A percentile compares a stretch with the other conserved stretches of the same genome.
Evolutionary conservation across 768 basidiomycete genomes (phyloP).

Genomic region (Tylopilus subfusipes): DNA sequence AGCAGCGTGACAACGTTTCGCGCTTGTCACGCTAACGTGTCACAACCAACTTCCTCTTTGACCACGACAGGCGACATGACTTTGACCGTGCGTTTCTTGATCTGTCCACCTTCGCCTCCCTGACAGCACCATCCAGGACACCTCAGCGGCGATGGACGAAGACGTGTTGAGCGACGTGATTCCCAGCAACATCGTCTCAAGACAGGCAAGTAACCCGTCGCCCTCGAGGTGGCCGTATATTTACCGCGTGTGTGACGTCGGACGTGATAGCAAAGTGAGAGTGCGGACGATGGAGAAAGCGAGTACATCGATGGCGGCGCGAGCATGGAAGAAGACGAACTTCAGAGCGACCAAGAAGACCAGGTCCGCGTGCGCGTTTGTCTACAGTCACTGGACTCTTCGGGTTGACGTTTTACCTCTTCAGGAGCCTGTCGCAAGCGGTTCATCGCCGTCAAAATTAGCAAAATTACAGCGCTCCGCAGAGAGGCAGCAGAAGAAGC

Average conservation of each 20-base stretch:
- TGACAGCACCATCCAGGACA: slow-evolving; percentile 16
- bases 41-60: slow-evolving; percentile 19
- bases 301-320: slow-evolving; percentile 60
- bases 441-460: slow-evolving; percentile 30
- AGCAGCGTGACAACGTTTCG: slow-evolving; percentile 16
- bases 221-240: slow-evolving; percentile 3
- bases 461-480: slow-evolving; percentile 37
- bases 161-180: slow-evolving; percentile 90
- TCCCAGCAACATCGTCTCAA: slow-evolving; percentile 86
- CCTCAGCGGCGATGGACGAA: slow-evolving; percentile 45
- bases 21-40: slow-evolving; percentile 23
- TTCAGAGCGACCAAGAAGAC: slow-evolving; percentile 52
- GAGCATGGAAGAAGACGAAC: slow-evolving; percentile 58
- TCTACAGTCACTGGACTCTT: slow-evolving; percentile 2
- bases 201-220: slow-evolving; percentile 53
- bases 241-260: slow-evolving; percentile 5
- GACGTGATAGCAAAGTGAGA: slow-evolving; percentile 56
- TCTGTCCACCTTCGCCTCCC: neutral
- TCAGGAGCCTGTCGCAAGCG: slow-evolving; percentile 20
- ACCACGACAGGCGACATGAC: slow-evolving; percentile 24
- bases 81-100: slow-evolving; percentile 18
- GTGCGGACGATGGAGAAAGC: slow-evolving; percentile 65
- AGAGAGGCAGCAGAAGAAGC: slow-evolving; percentile 43
- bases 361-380: slow-evolving; percentile 20
- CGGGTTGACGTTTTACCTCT: neutral